Evolutionary conservation across 2,329 filamentous ascomycete genomes (phyloP), one percentile per base, ranked within the genome.

Genomic region (Trichoderma koningiopsis): DNA sequence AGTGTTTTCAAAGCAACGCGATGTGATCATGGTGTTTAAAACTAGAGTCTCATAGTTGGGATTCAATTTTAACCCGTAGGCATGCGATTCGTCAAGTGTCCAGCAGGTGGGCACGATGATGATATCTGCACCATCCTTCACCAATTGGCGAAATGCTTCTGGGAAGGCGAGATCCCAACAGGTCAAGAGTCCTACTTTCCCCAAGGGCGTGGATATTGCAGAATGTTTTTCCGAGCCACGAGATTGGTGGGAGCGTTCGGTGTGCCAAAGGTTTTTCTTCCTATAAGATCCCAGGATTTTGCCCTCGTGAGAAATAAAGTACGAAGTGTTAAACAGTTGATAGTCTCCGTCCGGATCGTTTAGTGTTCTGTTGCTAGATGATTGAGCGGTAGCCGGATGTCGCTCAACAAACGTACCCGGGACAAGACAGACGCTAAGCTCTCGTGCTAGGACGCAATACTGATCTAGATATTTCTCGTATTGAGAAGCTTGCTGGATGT

Each of bases 121-220:
- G 22, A 60, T 60, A 31, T 60, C 57, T 43, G 57, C 57, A 19
- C 57, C 57, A 16, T 60, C 57, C 31, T 37, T 59, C 2, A 59
- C 57, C 7, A 59, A 13, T 27, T 43, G 14, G 7, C 57, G 57
- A 10, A 59, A 59, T 29, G 57, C 57, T 43, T 59, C 57, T 43
- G 57, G 57, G 22, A 59, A 59, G 19, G 57, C 57, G 11, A 59
- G 57, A 59, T 59, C 57, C 57, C 57, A 59, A 8, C 35, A 59
- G 0, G 43, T 59, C 4, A 59, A n/a, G 5, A 59, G 27, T 7
- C 57, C 57, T 10, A 43, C 35, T 59, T 59, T 59, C 8, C 57
- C 57, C 11, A 59, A 29, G 22, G 57, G 57, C 19, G 57, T 43
- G 19, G 57, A 40, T 40, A 59, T 59, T 16, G 35, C 35, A 6